Evolutionary conservation across 768 basidiomycete species (phyloP).

Genomic region (Rhodocollybia butyracea): DNA sequence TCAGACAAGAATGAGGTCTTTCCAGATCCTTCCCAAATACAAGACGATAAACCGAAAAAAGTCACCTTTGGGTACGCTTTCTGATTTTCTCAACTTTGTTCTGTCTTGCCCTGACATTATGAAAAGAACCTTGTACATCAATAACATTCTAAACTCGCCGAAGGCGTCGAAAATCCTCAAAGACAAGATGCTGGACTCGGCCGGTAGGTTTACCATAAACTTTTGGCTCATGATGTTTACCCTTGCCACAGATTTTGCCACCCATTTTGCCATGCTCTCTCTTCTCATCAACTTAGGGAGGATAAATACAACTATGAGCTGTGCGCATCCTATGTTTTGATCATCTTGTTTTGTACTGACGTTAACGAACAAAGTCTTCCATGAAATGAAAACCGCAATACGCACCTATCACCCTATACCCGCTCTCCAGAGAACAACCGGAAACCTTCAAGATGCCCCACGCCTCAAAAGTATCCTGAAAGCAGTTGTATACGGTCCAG

Average conservation of each 20-base stretch:
- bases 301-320: constrained; percentile 81
- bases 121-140: constrained; percentile 48
- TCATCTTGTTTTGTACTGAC: not conserved
- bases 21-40: constrained; percentile 33
- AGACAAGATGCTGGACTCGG: constrained; percentile 67
- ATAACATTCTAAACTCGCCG: constrained; percentile 49
- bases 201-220: too few species aligned
- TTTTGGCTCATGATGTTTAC: too few species aligned
- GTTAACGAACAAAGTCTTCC: constrained; percentile 50
- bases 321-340: constrained; percentile 38
- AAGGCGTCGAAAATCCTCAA: constrained; percentile 70
- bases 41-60: not conserved
- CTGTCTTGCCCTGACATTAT: not conserved
- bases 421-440: constrained; percentile 61
- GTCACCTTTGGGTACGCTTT: constrained; percentile 6
- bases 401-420: constrained; percentile 80
- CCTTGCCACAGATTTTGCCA: constrained; percentile 51
- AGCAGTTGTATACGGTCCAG: constrained; percentile 46
- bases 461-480: constrained; percentile 76
- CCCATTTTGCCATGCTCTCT: constrained; percentile 73
- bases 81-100: not conserved
- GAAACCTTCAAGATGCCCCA: constrained; percentile 75
- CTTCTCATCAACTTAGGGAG: constrained; percentile 76
- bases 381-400: constrained; percentile 75
- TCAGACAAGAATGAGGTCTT: constrained; percentile 58